Percentiles rank a stretch among this genome's conserved stretches.
phyloP scores from a whole-genome alignment of 1,139 yeast genomes.

The Magnusiomyces suaveolens region DNA sequence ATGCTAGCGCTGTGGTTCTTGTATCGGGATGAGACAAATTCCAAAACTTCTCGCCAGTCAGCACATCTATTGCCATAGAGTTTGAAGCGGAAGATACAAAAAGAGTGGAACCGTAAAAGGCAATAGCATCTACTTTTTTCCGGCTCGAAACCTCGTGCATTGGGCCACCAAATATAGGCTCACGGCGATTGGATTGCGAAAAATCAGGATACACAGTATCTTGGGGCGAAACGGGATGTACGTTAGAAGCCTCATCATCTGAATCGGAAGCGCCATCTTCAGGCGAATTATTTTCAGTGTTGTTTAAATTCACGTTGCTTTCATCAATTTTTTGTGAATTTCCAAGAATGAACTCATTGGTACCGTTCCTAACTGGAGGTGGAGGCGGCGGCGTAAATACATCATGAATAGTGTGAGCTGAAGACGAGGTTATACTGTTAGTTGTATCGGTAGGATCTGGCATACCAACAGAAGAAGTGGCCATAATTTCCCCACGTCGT shows the following conservation, averaged over 20 bases:
- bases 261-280: constrained; percentile 15
- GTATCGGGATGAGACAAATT: constrained; percentile 22
- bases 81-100: constrained; percentile 22
- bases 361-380: constrained; percentile 12
- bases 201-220: constrained; percentile 27
- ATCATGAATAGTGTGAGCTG: too few species aligned
- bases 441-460: too few species aligned
- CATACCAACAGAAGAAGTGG: too few species aligned
- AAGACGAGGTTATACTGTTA: too few species aligned
- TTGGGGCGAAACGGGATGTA: constrained; percentile 7
- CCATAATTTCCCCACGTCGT: too few species aligned
- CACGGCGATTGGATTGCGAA: constrained; percentile 30
- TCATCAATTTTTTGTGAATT: background rate
- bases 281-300: background rate
- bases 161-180: constrained; percentile 28
- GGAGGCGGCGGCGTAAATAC: too few species aligned
- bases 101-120: constrained; percentile 23
- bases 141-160: constrained; percentile 24
- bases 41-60: constrained; percentile 25
- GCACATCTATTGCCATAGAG: constrained; percentile 24
- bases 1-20: constrained; percentile 25
- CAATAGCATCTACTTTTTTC: constrained; percentile 24
- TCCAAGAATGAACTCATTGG: background rate
- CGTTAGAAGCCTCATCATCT: constrained; percentile 10
- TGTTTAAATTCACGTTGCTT: constrained; percentile 1